Evolutionary conservation across 208 protist species (phyloP), one percentile per base, ranked within the genome.

Genomic region (Acanthamoeba sp.): DNA sequence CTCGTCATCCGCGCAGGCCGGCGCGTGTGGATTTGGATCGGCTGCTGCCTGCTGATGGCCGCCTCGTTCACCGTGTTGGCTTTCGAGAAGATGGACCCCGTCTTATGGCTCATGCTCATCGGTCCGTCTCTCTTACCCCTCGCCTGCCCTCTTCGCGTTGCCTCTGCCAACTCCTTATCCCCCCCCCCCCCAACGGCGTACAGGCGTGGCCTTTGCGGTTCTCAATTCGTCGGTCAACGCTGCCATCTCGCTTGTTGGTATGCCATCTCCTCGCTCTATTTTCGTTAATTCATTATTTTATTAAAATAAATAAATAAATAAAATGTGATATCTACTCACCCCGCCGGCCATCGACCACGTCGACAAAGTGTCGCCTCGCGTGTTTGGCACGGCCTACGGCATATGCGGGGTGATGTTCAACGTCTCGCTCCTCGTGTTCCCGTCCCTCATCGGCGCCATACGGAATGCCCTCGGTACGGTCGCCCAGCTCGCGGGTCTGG

Each of bases 321-420:
- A n/a, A n/a, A n/a, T n/a, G n/a, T n/a, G n/a, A n/a, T n/a, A n/a
- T n/a, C n/a, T n/a, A n/a, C n/a, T n/a, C n/a, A n/a, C n/a, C n/a
- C n/a, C n/a, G n/a, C n/a, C n/a, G n/a, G n/a, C n/a, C n/a, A n/a
- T 69, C 59, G 16, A 34, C 4, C 48, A 57, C 7, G 50, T 22
- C 73, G 7, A 20, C 16, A 22, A 14, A 29, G 78, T 87, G 27
- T 45, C 78, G 40, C 78, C 78, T 62, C 78, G 78, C 27, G 57
- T 91, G 84, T 66, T 91, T 38, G 84, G 84, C 55, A 91, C 84
- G 27, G 84, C 84, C 36, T 91, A 91, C 27, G 84, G 84, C 16
- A 91, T 91, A 5, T 91, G 84, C 38, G 84, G 50, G 32, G 84
- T 91, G 24, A 91, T 91, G 84, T 91, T 91, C 57, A 91, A 91